These are phyloP conservation scores for Naganishia friedmannii DNA, from an alignment of 768 basidiomycete species.

Conservation along the genomic window DNA sequence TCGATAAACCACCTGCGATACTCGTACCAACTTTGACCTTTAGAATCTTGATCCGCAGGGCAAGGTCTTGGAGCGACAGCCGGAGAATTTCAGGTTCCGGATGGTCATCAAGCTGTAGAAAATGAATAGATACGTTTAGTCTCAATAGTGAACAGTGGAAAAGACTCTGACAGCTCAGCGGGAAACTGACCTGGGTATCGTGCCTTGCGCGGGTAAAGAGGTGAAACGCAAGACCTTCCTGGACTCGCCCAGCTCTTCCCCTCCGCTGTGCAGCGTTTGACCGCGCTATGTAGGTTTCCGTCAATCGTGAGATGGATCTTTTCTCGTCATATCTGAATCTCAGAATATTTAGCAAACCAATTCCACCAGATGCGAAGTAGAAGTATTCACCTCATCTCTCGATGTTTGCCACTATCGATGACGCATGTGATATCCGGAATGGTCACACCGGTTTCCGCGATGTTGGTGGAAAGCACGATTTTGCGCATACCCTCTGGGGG, in stretches of 20 bases:
- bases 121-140: not conserved
- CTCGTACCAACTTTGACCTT: slow-evolving; percentile 76
- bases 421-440: slow-evolving; percentile 98
- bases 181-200: slow-evolving; percentile 64
- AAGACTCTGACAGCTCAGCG: not conserved
- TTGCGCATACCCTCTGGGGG: slow-evolving; percentile 78
- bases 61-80: slow-evolving; percentile 81
- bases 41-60: slow-evolving; percentile 63
- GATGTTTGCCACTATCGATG: slow-evolving; percentile 87
- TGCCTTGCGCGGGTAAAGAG: slow-evolving; percentile 85
- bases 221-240: slow-evolving; percentile 85
- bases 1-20: slow-evolving; percentile 84
- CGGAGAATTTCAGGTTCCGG: slow-evolving; percentile 95
- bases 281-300: slow-evolving; percentile 85
- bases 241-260: slow-evolving; percentile 88
- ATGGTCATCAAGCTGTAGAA: slow-evolving; percentile 72
- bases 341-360: slow-evolving; percentile 39
- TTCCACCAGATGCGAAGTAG: slow-evolving; percentile 40
- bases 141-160: no score
- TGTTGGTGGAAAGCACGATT: slow-evolving; percentile 91
- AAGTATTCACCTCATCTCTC: slow-evolving; percentile 70
- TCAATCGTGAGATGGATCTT: slow-evolving; percentile 83
- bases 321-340: slow-evolving; percentile 76
- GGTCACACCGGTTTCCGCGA: slow-evolving; percentile 95
- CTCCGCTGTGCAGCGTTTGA: slow-evolving; percentile 81